phyloP scores from a whole-genome alignment of 2,329 filamentous ascomycete species.

The Claviceps sorghi region DNA sequence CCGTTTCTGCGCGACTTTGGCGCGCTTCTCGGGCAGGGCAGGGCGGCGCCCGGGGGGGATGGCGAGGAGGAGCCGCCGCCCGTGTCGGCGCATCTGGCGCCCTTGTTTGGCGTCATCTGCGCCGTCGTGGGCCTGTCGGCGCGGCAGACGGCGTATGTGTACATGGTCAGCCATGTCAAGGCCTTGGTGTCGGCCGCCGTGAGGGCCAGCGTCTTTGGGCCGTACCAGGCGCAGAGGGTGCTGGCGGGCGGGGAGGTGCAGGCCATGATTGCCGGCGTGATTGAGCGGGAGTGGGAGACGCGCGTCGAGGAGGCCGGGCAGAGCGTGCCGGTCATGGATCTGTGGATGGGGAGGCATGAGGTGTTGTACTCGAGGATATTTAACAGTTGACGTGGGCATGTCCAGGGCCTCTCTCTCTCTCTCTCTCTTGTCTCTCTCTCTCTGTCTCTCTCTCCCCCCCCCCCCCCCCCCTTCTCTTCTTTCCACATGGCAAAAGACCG shows the following conservation, averaged over 20 bases:
- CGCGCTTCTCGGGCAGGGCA: slow-evolving; percentile 15
- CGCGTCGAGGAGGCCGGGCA: slow-evolving; percentile 55
- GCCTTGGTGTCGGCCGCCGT: slow-evolving; percentile 65
- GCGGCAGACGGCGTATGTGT: slow-evolving; percentile 57
- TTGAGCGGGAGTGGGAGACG: slow-evolving; percentile 46
- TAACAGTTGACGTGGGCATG: slow-evolving; percentile 44
- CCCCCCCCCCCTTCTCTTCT: not conserved
- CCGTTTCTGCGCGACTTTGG: slow-evolving; percentile 23
- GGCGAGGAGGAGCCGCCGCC: slow-evolving; percentile 19
- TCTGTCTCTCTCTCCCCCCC: not conserved
- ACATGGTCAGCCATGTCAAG: slow-evolving; percentile 62
- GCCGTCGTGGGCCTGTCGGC: slow-evolving; percentile 43
- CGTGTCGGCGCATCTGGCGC: slow-evolving; percentile 51
- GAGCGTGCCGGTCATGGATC: slow-evolving; percentile 61
- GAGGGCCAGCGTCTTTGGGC: slow-evolving; percentile 61
- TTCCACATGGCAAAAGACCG: not conserved
- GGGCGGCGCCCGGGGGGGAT: slow-evolving; percentile 5
- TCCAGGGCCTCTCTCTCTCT: too few species aligned
- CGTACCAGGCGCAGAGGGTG: slow-evolving; percentile 63
- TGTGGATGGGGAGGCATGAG: slow-evolving; percentile 75
- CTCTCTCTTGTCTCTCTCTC: too few species aligned
- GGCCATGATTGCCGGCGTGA: slow-evolving; percentile 38
- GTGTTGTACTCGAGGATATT: slow-evolving; percentile 75
- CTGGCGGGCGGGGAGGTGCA: slow-evolving; percentile 48
- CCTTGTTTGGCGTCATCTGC: slow-evolving; percentile 55